Evolutionary conservation across 2,329 filamentous ascomycete genomes (phyloP).

Genomic region (Aspergillus floridensis): DNA sequence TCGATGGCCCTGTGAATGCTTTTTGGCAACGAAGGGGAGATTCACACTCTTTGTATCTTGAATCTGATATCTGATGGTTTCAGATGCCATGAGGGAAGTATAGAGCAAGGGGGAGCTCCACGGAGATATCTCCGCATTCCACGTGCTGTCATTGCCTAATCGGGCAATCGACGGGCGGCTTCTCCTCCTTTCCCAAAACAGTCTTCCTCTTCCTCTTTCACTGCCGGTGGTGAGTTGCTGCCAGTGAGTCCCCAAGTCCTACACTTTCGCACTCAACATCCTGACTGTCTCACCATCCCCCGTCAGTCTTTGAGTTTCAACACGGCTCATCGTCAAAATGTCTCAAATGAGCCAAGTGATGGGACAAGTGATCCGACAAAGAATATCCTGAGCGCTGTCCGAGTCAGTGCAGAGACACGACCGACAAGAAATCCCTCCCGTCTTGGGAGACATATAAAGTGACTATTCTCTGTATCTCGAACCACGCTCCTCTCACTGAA

Average conservation of each 20-base stretch:
- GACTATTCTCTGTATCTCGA: background rate
- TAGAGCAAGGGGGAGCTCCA: slow-evolving; percentile 1
- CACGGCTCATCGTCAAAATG: background rate
- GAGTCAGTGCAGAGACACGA: background rate
- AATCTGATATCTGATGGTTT: background rate
- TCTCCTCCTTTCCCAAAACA: slow-evolving; percentile 5
- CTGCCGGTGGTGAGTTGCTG: too few species aligned
- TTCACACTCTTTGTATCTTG: background rate
- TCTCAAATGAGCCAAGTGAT: background rate
- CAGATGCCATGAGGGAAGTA: background rate
- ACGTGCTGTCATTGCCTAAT: slow-evolving; percentile 12
- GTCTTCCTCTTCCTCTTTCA: background rate
- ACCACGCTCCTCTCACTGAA: background rate
- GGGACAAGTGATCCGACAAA: background rate
- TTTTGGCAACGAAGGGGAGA: background rate
- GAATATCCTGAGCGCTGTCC: background rate
- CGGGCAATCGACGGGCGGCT: slow-evolving; percentile 5
- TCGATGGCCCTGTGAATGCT: background rate
- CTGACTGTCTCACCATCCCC: background rate
- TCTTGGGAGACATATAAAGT: background rate
- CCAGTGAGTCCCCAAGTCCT: background rate
- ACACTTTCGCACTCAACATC: background rate
- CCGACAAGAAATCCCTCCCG: background rate
- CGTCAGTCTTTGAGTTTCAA: background rate
- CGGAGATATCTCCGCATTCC: slow-evolving; percentile 10